These are phyloP conservation scores for Eragrostis curvula DNA, from an alignment of 176 grass and related monocot species.

Conservation along the genomic window DNA sequence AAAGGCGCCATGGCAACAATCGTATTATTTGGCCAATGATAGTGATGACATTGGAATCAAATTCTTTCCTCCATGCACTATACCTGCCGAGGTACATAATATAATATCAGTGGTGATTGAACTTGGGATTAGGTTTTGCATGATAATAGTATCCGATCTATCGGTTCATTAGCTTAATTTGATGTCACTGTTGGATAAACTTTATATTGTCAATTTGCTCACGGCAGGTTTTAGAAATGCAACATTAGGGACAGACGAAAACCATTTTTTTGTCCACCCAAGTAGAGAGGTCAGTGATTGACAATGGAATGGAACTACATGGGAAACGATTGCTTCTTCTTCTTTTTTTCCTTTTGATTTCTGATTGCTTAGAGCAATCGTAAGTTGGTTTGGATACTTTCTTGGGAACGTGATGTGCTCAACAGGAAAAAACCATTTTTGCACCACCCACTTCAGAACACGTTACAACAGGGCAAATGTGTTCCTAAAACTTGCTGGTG, in stretches of 20 bases:
- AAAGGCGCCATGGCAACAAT: not conserved
- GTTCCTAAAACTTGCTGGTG: not conserved
- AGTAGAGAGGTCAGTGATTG: not conserved
- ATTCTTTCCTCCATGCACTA: conserved; percentile 14
- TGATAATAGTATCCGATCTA: not conserved
- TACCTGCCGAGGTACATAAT: conserved; percentile 35
- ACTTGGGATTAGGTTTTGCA: not conserved
- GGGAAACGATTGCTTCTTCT: not conserved
- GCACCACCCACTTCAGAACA: not conserved
- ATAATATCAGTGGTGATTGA: not conserved
- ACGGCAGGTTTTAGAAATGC: not conserved
- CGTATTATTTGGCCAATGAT: conserved; percentile 32
- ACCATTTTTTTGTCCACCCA: not conserved
- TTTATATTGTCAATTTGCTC: not conserved
- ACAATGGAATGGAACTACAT: not conserved
- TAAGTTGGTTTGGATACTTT: not conserved
- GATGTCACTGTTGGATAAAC: not conserved
- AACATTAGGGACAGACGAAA: not conserved
- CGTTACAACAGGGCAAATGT: not conserved
- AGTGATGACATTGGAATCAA: conserved; percentile 6
- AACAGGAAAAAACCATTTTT: not conserved
- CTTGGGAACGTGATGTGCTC: not conserved
- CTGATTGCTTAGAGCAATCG: not conserved
- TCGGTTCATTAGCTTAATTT: not conserved
- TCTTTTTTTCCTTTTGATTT: too few species aligned